A percentile compares a stretch with the other conserved stretches of the same genome.
These are phyloP conservation scores for Apophysomyces trapeziformis DNA, from an alignment of 371 early-diverging fungal genomes.

Conservation along the genomic window DNA sequence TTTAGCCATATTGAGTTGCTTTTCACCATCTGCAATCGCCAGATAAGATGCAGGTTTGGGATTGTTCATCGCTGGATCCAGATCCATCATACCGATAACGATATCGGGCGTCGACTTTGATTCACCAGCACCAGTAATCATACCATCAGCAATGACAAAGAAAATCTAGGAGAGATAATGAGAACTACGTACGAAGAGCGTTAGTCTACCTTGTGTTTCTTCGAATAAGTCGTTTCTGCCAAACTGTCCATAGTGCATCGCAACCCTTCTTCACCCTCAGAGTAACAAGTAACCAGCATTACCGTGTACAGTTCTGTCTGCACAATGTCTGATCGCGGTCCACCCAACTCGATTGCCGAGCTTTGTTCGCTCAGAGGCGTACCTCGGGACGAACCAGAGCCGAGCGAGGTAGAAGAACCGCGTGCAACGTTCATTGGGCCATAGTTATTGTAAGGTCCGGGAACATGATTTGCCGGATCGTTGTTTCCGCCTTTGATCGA, in stretches of 20 bases:
- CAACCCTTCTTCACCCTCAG: slow-evolving; percentile 79
- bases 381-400: slow-evolving; percentile 24
- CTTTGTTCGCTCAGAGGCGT: slow-evolving; percentile 6
- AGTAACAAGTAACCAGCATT: slow-evolving; percentile 77
- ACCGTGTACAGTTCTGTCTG: slow-evolving; percentile 54
- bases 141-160: slow-evolving; percentile 53
- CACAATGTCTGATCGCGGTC: slow-evolving; percentile 40
- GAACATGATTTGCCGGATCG: slow-evolving; percentile 52
- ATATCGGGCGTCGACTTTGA: slow-evolving; percentile 75
- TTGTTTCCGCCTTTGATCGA: slow-evolving; percentile 54
- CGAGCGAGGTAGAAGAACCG: slow-evolving; percentile 25
- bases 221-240: slow-evolving; percentile 67
- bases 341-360: slow-evolving; percentile 8
- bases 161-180: slow-evolving; percentile 21
- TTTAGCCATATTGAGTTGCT: slow-evolving; percentile 93
- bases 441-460: slow-evolving; percentile 51
- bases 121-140: slow-evolving; percentile 55
- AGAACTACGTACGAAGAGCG: slow-evolving; percentile 3
- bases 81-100: slow-evolving; percentile 70
- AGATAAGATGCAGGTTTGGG: slow-evolving; percentile 79
- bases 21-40: slow-evolving; percentile 90
- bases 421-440: slow-evolving; percentile 31
- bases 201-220: slow-evolving; percentile 50
- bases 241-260: slow-evolving; percentile 85
- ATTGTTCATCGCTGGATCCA: slow-evolving; percentile 57